Evolutionary conservation across 179 eudicot species (phyloP), one percentile per base, ranked within the genome.

Genomic region (Kewa caespitosa): DNA sequence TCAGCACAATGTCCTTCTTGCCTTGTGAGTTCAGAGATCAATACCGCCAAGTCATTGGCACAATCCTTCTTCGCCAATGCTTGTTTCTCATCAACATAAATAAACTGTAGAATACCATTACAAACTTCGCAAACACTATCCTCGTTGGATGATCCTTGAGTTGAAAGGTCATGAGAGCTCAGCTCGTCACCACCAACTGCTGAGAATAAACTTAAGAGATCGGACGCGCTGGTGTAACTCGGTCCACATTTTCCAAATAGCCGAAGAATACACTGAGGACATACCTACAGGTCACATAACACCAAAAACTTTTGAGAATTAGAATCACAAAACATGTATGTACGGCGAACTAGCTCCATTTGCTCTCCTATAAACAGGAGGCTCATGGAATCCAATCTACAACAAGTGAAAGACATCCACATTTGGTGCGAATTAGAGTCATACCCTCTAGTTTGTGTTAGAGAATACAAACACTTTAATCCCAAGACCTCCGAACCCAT

Each of bases 41-140:
- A 73, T 46, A 70, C 67, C 79, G 97, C 96, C 70, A 93, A 89
- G 46, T 88, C 91, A 60, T 63, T 70, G 62, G 90, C 91, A 79
- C 81, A 83, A 73, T 78, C 84, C 78, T 72, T 82, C 67, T 76
- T 82, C 61, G 83, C 78, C 73, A 85, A 54, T 38, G 42, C 66
- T 66, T 81, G 82, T 64, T 84, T 83, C 70, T 89, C 89, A 69
- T 87, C 85, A 36, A 54, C 60, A 81, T 86, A 88, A 57, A 64
- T 64, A 83, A 90, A 95, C 84, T 93, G 97, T 82, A 95, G 81
- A 36, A 93, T 90, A 64, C 99, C 99, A 68, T 80, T 81, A 68
- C 99, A 95, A 57, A 93, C 82, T 68, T 81, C 72, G 80, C 99
- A 95, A 38, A 86, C 42, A 36, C 73, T 75, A 41, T 69, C 74